phyloP scores from a whole-genome alignment of 1,284 basidiomycete genomes.

The Cryptococcus sp. region DNA sequence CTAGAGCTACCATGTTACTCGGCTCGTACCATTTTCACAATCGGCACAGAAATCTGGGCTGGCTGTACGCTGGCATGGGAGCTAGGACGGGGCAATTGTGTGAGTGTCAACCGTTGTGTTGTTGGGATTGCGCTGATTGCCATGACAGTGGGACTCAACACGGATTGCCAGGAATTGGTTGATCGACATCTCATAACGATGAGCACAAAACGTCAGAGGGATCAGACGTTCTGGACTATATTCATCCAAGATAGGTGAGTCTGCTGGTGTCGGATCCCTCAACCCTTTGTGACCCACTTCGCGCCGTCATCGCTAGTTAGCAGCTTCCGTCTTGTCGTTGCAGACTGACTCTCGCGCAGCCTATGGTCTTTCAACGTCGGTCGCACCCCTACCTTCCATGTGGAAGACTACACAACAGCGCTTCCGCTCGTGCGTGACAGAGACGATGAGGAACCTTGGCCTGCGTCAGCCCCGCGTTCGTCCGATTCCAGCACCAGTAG shows the following conservation, averaged over 20 bases:
- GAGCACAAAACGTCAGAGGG: background rate
- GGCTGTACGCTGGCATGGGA: background rate
- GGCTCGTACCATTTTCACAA: constrained; percentile 1
- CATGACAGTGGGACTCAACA: background rate
- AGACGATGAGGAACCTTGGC: constrained; percentile 5
- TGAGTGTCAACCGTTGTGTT: background rate
- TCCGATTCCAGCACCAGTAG: no score
- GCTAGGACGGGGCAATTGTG: background rate
- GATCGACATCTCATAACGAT: background rate
- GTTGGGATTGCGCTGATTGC: no score
- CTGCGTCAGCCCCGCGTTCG: no score
- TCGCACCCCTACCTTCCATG: background rate
- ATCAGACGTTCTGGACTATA: constrained; percentile 1
- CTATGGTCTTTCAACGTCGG: background rate
- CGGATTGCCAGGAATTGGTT: background rate
- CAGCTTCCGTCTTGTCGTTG: background rate
- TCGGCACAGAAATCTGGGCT: constrained; percentile 1
- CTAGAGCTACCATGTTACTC: background rate
- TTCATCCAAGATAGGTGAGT: background rate
- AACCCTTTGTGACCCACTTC: no score
- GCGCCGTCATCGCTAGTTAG: no score
- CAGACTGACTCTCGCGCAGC: background rate
- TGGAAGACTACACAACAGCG: background rate
- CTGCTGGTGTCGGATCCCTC: background rate
- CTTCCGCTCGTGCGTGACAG: background rate